Evolutionary conservation across 306 rosid genomes (phyloP), one percentile per base, ranked within the genome.

Genomic region (Prunus padus): DNA sequence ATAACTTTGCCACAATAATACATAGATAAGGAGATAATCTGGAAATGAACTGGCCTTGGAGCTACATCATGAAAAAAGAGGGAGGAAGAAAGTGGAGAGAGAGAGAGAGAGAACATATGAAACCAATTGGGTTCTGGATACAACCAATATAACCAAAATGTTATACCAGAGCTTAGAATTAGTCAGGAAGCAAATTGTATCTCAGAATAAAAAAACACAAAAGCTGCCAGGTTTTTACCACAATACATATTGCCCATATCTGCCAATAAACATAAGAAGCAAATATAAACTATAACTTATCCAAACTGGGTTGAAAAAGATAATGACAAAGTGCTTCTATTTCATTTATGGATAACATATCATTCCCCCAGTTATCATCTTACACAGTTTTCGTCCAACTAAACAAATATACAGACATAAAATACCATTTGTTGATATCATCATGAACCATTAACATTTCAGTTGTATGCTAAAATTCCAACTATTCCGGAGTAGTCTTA

Each of bases 221-320:
- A 46, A 46, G 50, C 15, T 11, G 15, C 9, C 50, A 2, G 50
- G 8, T 46, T 9, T 46, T 2, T 11, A 46, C 50, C 12, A 46
- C 50, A 46, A 46, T 47, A 47, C 14, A 47, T 47, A 47, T 47
- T 45, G 87, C 89, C 99, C 99, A 96, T 75, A 96, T 88, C 99
- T 95, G 88, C 78, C 84, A 56, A 79, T 64, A 45, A 65, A 81
- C 61, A 73, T 56, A 75, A 72, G 75, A 22, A 68, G 45, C 69
- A 42, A 76, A 71, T 37, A 28, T 66, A 45, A 76, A 67, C 76
- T 46, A 65, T 26, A 54, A 26, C 33, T 45, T 52, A 72, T 22
- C 31, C 56, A 76, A n/a, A 42, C 22, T 12, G 23, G 12, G 20
- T 11, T 20, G 4, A 18, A 57, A 8, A 68, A 47, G 25, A 65